Evolutionary conservation across 768 basidiomycete genomes (phyloP).

Genomic region (Rhodotorula paludigena): DNA sequence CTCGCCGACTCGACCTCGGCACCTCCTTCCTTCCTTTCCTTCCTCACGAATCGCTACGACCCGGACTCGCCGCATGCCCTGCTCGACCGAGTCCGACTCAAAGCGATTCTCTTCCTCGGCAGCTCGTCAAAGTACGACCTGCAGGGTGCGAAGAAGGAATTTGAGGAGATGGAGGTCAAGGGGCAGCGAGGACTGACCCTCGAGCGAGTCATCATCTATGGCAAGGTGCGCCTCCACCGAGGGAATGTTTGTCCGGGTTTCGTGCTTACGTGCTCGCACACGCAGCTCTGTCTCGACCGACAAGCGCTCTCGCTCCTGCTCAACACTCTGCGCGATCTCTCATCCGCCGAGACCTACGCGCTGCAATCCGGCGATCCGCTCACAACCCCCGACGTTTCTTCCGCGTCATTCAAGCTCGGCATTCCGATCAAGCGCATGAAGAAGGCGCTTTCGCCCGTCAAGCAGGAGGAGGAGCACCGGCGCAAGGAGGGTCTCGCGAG

Average conservation of each 20-base stretch:
- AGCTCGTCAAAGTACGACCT: slow-evolving; percentile 26
- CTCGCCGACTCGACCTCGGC: slow-evolving; percentile 8
- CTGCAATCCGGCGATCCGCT: slow-evolving; percentile 32
- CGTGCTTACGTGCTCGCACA: background rate
- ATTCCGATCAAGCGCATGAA: background rate
- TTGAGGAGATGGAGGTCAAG: slow-evolving; percentile 31
- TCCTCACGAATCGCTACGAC: slow-evolving; percentile 12
- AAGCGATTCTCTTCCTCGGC: slow-evolving; percentile 29
- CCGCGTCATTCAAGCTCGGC: background rate
- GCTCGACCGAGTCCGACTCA: slow-evolving; percentile 30
- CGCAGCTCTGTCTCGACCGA: slow-evolving; percentile 34
- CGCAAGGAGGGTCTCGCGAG: slow-evolving; percentile 14
- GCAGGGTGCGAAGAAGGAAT: slow-evolving; percentile 6
- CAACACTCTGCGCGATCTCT: slow-evolving; percentile 25
- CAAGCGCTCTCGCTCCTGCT: slow-evolving; percentile 31
- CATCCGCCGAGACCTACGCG: slow-evolving; percentile 27
- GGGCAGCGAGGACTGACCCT: slow-evolving; percentile 25
- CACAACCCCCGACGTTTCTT: background rate
- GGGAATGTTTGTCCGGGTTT: too few relatives aligned
- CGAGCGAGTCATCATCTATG: slow-evolving; percentile 28
- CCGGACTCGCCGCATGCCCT: background rate
- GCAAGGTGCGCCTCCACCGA: slow-evolving; percentile 13
- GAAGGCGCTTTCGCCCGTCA: background rate
- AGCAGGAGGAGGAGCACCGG: slow-evolving; percentile 7
- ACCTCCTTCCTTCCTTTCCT: slow-evolving; percentile 22